phyloP scores from a whole-genome alignment of 2,329 filamentous ascomycete species.

The Aspergillus floridensis region DNA sequence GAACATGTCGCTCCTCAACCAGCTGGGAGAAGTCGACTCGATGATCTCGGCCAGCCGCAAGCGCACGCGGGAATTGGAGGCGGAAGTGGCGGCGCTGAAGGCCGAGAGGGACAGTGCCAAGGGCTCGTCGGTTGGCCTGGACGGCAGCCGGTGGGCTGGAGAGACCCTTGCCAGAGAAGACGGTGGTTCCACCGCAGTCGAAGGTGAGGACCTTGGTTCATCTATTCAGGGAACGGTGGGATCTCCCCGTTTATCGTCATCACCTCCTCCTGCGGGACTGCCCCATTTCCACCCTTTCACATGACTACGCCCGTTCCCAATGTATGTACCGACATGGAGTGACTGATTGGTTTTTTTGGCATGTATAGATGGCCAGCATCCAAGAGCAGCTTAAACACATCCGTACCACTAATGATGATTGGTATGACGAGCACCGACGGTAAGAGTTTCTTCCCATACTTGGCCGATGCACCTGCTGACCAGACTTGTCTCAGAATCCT shows the following conservation, averaged over 20 bases:
- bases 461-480: constrained; percentile 7
- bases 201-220: constrained; percentile 49
- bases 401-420: constrained; percentile 45
- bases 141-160: constrained; percentile 44
- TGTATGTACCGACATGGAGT: constrained; percentile 6
- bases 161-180: constrained; percentile 29
- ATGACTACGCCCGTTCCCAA: constrained; percentile 27
- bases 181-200: constrained; percentile 36
- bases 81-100: constrained; percentile 38
- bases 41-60: constrained; percentile 35
- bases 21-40: constrained; percentile 40
- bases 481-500: constrained; percentile 32
- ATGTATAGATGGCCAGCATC: constrained; percentile 47
- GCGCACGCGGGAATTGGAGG: constrained; percentile 40
- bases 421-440: constrained; percentile 45
- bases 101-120: constrained; percentile 30
- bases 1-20: constrained; percentile 41
- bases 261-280: constrained; percentile 25
- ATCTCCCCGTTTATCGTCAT: constrained; percentile 39
- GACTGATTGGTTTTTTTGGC: constrained; percentile 16
- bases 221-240: constrained; percentile 50
- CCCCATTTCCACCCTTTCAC: constrained; percentile 31
- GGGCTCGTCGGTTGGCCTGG: constrained; percentile 31
- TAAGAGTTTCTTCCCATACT: constrained; percentile 21
- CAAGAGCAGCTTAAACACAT: constrained; percentile 48